Evolutionary conservation across 495 filamentous ascomycete genomes (phyloP).

Genomic region (Entonaema liquescens): DNA sequence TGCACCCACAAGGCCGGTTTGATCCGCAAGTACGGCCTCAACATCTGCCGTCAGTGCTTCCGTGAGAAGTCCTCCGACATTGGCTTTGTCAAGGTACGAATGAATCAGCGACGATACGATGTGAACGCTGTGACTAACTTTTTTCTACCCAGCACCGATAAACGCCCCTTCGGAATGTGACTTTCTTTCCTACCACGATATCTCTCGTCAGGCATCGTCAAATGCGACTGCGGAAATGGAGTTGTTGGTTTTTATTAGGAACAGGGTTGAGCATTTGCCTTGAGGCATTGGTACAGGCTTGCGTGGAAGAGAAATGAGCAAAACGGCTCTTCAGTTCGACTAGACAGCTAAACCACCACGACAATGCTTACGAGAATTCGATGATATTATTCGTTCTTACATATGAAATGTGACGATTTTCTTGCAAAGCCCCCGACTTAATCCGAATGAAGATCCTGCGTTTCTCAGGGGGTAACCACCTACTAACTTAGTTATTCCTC

Average conservation of each 20-base stretch:
- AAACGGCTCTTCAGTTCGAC: conserved; percentile 31
- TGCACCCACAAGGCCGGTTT: conserved; percentile 95
- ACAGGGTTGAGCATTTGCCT: conserved; percentile 40
- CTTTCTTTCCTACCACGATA: conserved; percentile 41
- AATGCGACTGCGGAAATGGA: conserved; percentile 40
- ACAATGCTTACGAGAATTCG: conserved; percentile 42
- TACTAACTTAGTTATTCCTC: not conserved
- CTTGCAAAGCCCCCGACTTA: not conserved
- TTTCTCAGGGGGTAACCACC: not conserved
- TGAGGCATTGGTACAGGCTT: conserved; percentile 35
- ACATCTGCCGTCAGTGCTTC: conserved; percentile 99
- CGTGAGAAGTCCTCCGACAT: conserved; percentile 95
- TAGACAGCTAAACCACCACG: conserved; percentile 40
- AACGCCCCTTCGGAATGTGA: conserved; percentile 45
- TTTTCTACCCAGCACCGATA: conserved; percentile 60
- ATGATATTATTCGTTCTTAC: conserved; percentile 18
- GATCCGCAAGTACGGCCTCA: conserved; percentile 98
- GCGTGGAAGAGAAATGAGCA: conserved; percentile 26
- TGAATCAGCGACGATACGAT: not conserved
- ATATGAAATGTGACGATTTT: conserved; percentile 20
- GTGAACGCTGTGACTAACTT: conserved; percentile 26
- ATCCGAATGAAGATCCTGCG: not conserved
- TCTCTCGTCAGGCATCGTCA: conserved; percentile 39
- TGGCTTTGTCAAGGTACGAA: conserved; percentile 93
- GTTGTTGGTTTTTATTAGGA: conserved; percentile 42